These are phyloP conservation scores for Annulohypoxylon maeteangense DNA, from an alignment of 495 filamentous ascomycete genomes.

Conservation along the genomic window DNA sequence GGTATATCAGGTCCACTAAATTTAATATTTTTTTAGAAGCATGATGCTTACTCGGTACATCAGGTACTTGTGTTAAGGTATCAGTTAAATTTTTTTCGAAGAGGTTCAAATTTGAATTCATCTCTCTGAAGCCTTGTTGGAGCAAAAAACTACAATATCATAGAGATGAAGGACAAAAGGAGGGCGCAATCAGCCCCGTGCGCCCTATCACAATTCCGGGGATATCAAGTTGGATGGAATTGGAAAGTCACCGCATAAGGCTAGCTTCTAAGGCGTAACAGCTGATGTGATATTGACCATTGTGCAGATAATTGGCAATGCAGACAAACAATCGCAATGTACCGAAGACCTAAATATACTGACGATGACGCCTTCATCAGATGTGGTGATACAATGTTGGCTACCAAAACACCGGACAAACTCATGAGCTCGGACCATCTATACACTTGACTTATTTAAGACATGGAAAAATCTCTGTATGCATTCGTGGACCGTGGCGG, in stretches of 20 bases:
- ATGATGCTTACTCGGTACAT: conserved; percentile 4
- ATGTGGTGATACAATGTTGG: conserved; percentile 24
- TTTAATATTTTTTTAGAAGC: conserved; percentile 11
- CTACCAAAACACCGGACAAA: conserved; percentile 10
- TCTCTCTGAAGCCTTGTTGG: conserved; percentile 5
- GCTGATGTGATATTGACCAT: conserved; percentile 28
- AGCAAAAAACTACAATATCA: background rate
- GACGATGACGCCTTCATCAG: conserved; percentile 33
- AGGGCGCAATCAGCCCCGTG: conserved; percentile 24
- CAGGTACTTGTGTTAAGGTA: conserved; percentile 5
- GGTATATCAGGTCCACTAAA: conserved; percentile 5
- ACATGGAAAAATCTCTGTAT: conserved; percentile 2
- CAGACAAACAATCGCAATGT: conserved; percentile 17
- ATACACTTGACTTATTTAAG: conserved; percentile 13
- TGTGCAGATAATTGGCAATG: conserved; percentile 8
- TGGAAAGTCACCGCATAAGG: conserved; percentile 8
- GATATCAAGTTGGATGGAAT: background rate
- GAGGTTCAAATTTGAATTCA: background rate
- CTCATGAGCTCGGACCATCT: conserved; percentile 24
- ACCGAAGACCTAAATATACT: background rate
- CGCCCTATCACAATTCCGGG: background rate
- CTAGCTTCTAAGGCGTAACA: conserved; percentile 11
- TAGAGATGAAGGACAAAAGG: conserved; percentile 3
- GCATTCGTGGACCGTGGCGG: conserved; percentile 1
- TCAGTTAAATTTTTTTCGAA: background rate